Percentiles rank a stretch among this genome's conserved stretches.
phyloP scores from a whole-genome alignment of 148 eudicot genomes.

The Drosera capensis region DNA sequence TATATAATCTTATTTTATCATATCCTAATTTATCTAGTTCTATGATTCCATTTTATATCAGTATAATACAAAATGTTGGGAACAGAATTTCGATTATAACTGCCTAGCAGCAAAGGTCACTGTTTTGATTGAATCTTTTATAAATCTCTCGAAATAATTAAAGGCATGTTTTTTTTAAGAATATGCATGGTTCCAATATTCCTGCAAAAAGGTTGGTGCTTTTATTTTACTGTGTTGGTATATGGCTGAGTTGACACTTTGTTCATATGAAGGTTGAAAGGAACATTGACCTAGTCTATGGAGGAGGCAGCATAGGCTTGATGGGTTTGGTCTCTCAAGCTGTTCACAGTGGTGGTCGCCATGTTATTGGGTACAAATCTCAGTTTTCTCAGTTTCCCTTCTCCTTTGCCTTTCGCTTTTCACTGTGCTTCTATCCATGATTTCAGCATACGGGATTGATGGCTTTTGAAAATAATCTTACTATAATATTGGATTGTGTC shows the following conservation, averaged over 20 bases:
- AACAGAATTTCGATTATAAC: too few species aligned
- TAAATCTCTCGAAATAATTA: too few species aligned
- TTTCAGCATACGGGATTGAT: background rate
- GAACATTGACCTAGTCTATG: slow-evolving; percentile 97
- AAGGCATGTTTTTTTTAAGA: background rate
- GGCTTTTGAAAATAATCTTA: background rate
- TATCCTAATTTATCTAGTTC: too few species aligned
- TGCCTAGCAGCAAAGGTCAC: too few species aligned
- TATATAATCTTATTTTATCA: too few species aligned
- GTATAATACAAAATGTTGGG: too few species aligned
- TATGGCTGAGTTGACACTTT: slow-evolving; percentile 4
- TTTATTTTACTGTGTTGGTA: background rate
- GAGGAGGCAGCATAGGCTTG: slow-evolving; percentile 96
- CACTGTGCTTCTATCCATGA: background rate
- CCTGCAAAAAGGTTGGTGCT: background rate
- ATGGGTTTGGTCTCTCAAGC: slow-evolving; percentile 99
- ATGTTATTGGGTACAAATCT: slow-evolving; percentile 80
- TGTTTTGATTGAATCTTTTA: too few species aligned
- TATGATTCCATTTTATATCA: too few species aligned
- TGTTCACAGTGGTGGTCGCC: slow-evolving; percentile 98
- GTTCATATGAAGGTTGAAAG: slow-evolving; percentile 47
- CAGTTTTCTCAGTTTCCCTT: background rate
- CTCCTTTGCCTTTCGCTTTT: background rate
- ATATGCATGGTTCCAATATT: background rate
- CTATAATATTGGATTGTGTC: too few species aligned